phyloP scores from a whole-genome alignment of 495 filamentous ascomycete species.

The Penicillium roqueforti region DNA sequence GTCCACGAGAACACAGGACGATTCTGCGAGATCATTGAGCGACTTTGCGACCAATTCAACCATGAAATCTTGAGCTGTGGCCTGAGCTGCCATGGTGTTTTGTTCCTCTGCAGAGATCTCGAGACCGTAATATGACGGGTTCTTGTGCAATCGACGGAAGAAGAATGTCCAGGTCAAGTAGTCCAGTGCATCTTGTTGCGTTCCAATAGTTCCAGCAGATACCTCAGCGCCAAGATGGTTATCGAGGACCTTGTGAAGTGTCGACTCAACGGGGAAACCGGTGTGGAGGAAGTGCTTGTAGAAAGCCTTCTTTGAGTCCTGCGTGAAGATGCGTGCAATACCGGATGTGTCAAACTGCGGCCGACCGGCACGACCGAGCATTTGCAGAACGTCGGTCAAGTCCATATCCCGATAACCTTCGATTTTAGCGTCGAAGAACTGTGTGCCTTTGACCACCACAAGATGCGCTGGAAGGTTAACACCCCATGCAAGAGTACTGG shows the following conservation, averaged over 20 bases:
- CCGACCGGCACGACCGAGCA: conserved; percentile 92
- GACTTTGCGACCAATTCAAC: conserved; percentile 85
- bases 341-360: conserved; percentile 96
- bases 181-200: conserved; percentile 95
- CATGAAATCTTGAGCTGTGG: conserved; percentile 86
- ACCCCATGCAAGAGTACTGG: conserved; percentile 95
- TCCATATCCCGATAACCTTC: conserved; percentile 99
- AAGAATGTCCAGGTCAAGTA: conserved; percentile 99
- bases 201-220: conserved; percentile 82
- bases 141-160: conserved; percentile 95
- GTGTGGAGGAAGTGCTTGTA: conserved; percentile 99
- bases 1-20: conserved; percentile 72
- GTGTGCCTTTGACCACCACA: conserved; percentile 96
- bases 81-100: conserved; percentile 78
- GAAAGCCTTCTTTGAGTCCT: conserved; percentile 98
- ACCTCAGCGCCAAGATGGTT: conserved; percentile 97
- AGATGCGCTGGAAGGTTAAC: conserved; percentile 97
- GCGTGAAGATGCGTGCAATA: conserved; percentile 94
- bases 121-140: conserved; percentile 95
- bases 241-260: conserved; percentile 91
- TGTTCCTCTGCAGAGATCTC: conserved; percentile 93
- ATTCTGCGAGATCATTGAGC: conserved; percentile 72
- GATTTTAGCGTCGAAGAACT: conserved; percentile 97
- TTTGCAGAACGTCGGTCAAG: conserved; percentile 95
- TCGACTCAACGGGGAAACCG: conserved; percentile 95